Evolutionary conservation across 169 alveolate genomes (phyloP), one percentile per base, ranked within the genome.

Genomic region (Plasmodium malariae): DNA sequence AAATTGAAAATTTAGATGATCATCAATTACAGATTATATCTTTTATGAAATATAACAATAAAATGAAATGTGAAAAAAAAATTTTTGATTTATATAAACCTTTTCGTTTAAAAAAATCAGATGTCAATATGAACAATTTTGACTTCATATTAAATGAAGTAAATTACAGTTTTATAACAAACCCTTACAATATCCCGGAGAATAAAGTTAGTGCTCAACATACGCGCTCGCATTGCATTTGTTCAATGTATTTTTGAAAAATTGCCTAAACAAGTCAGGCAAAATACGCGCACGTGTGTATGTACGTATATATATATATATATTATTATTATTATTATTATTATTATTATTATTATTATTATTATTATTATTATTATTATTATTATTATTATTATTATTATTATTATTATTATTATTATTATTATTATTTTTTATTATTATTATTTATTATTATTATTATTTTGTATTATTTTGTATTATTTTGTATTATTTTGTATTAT

Each of bases 51-150:
- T 69, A 43, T 36, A 51, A 80, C 40, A 80, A 67, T 28, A 43
- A 65, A 69, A 63, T 67, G 90, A 80, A 80, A 40, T 80, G 90
- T 65, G 90, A 80, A 32, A 80, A 51, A 63, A 80, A 80, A 12
- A 80, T 80, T 21, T 65, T 80, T 12, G 90, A 80, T 40, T 32
- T 80, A 43, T 80, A 80, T 28, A 65, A 24, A 30, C 90, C 90
- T 5, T 80, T 80, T 80, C 65, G 30, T 55, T 37, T 80, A 48
- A 80, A 80, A 55, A 49, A 80, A 24, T 34, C 90, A 2, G 83
- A 80, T 14, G 90, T 40, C 17, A 55, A 65, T 30, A 57, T 80
- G 12, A 40, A 40, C 0, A 55, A 65, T 55, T 14, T 34, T 24
- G 32, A 80, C 43, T 80, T 59, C 51, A 12, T 80, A n/a, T 57